Evolutionary conservation across 352 stramenopile species (phyloP).

Genomic region (Phytophthora idaei): DNA sequence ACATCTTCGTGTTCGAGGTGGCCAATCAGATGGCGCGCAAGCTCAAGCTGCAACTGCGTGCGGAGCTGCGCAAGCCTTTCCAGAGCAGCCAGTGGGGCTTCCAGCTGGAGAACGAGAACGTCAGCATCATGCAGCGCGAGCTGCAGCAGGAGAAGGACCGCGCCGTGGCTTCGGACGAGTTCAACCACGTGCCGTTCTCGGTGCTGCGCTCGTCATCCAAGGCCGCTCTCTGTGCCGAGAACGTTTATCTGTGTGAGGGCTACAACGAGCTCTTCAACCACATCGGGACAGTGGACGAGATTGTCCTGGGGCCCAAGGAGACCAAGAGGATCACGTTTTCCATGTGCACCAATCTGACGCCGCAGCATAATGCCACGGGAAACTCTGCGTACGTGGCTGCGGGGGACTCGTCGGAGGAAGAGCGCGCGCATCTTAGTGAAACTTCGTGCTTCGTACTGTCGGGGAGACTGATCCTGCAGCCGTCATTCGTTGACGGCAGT

Average conservation of each 20-base stretch:
- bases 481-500: constrained; percentile 40
- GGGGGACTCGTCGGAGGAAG: constrained; percentile 84
- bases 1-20: constrained; percentile 85
- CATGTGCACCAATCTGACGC: constrained; percentile 64
- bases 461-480: constrained; percentile 66
- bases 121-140: constrained; percentile 59
- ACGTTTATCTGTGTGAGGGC: constrained; percentile 82
- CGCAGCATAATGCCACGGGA: constrained; percentile 30
- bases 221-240: constrained; percentile 71
- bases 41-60: constrained; percentile 68
- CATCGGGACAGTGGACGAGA: constrained; percentile 67
- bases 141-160: constrained; percentile 40
- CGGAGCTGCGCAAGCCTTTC: constrained; percentile 85
- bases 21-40: constrained; percentile 60
- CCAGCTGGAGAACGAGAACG: constrained; percentile 90
- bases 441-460: constrained; percentile 81
- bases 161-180: constrained; percentile 51
- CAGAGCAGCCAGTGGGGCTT: constrained; percentile 78
- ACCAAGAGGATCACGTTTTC: constrained; percentile 78
- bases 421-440: constrained; percentile 81
- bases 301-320: constrained; percentile 70
- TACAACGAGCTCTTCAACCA: constrained; percentile 93
- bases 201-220: constrained; percentile 75
- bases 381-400: constrained; percentile 31
- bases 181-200: constrained; percentile 77